A percentile compares a stretch with the other conserved stretches of the same genome.
Evolutionary conservation across 192 early-diverging fungal genomes (phyloP).

Genomic region (Chytriomyces sp.): DNA sequence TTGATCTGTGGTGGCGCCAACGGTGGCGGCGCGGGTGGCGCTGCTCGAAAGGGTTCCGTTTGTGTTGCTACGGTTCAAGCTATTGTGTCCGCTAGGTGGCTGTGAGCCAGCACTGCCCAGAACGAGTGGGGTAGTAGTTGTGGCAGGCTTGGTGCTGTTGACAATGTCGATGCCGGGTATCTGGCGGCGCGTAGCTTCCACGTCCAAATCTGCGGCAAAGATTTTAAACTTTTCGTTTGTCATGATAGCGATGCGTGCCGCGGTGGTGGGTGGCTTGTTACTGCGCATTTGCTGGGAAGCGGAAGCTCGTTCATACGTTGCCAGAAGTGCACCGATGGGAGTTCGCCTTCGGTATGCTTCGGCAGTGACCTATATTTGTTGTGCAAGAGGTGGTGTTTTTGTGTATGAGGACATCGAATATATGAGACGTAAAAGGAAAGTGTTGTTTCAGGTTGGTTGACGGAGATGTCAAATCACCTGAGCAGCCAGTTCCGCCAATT

Average conservation of each 20-base stretch:
- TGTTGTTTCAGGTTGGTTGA: background rate
- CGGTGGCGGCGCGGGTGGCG: background rate
- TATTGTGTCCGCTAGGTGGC: background rate
- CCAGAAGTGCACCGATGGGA: constrained; percentile 32
- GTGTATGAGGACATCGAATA: background rate
- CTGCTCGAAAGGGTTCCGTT: background rate
- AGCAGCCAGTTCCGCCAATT: constrained; percentile 28
- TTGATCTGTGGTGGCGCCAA: background rate
- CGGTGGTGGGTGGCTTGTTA: constrained; percentile 12
- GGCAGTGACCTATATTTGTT: constrained; percentile 11
- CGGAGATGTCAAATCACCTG: constrained; percentile 6
- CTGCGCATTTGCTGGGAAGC: background rate
- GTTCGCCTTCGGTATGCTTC: constrained; percentile 32
- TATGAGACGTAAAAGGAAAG: background rate
- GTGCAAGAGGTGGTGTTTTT: background rate
- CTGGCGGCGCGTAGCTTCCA: constrained; percentile 30
- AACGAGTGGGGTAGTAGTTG: background rate
- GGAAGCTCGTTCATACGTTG: constrained; percentile 22
- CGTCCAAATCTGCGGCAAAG: constrained; percentile 31
- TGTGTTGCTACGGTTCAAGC: background rate
- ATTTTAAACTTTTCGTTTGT: constrained; percentile 35
- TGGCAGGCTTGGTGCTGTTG: background rate
- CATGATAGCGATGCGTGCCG: constrained; percentile 32
- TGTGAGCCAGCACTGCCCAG: background rate
- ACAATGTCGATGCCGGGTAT: constrained; percentile 37